Evolutionary conservation across 1,139 yeast species (phyloP).

Genomic region (Komagataea norvegica): DNA sequence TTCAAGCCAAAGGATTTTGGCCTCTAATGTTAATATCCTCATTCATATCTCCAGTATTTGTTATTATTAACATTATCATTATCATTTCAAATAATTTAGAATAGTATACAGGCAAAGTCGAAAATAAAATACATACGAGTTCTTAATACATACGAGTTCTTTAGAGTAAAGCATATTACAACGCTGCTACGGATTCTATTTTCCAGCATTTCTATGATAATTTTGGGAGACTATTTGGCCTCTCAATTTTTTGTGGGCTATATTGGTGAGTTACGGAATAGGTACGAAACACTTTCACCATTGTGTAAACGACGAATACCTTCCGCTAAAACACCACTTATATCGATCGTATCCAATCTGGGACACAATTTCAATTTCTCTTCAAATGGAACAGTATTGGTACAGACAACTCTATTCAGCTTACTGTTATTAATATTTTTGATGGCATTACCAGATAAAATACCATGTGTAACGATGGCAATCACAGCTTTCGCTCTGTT

Average conservation of each 20-base stretch:
- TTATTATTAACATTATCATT: too few relatives aligned
- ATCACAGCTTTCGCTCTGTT: conserved; percentile 82
- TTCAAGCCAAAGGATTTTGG: conserved; percentile 54
- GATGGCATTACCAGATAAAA: conserved; percentile 83
- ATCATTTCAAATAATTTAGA: too few relatives aligned
- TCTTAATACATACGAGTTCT: background rate
- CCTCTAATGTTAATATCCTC: conserved; percentile 2
- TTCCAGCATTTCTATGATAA: too few relatives aligned
- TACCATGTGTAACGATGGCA: conserved; percentile 96
- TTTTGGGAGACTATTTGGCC: too few relatives aligned
- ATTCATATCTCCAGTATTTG: background rate
- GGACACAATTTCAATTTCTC: conserved; percentile 68
- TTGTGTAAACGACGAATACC: conserved; percentile 93
- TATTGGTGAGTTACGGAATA: conserved; percentile 71
- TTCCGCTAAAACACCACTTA: conserved; percentile 90
- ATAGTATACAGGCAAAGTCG: too few relatives aligned
- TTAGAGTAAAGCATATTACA: background rate
- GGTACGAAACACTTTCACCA: conserved; percentile 91
- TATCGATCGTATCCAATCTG: conserved; percentile 76
- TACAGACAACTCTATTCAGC: conserved; percentile 79
- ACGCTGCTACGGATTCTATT: too few relatives aligned
- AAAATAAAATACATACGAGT: background rate
- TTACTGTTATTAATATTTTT: conserved; percentile 75
- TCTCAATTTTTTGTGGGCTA: too few relatives aligned
- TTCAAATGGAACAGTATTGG: conserved; percentile 91